Conservation (phyloP, 176 grass and related monocot species). For the Leersia perrieri region DNA sequence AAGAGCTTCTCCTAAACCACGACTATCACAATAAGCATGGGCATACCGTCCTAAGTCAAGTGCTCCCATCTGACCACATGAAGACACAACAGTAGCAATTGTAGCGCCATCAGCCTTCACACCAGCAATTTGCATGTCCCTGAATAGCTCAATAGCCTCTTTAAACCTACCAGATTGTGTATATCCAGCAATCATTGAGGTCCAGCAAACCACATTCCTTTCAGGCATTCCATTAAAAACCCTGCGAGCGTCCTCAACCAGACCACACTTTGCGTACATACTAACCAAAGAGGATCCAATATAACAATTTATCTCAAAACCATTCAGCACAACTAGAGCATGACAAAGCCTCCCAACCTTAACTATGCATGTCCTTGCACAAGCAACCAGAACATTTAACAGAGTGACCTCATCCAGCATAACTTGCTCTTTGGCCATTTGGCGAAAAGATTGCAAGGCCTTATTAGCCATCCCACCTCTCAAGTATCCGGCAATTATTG, state of each 20-base stretch:
- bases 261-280: slow-evolving; percentile 84
- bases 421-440: slow-evolving; percentile 52
- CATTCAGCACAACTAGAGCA: slow-evolving; percentile 60
- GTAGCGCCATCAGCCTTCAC: slow-evolving; percentile 67
- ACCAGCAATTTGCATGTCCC: slow-evolving; percentile 67
- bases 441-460: slow-evolving; percentile 48
- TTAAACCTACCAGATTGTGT: slow-evolving; percentile 62
- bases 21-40: slow-evolving; percentile 71
- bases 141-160: slow-evolving; percentile 70
- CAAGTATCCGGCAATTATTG: slow-evolving; percentile 69
- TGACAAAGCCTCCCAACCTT: slow-evolving; percentile 59
- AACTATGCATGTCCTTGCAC: slow-evolving; percentile 46
- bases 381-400: slow-evolving; percentile 70
- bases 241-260: slow-evolving; percentile 55
- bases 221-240: slow-evolving; percentile 66
- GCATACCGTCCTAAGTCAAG: slow-evolving; percentile 67
- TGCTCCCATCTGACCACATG: slow-evolving; percentile 74
- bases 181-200: slow-evolving; percentile 80
- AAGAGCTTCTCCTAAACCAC: slow-evolving; percentile 58
- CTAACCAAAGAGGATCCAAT: slow-evolving; percentile 73
- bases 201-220: slow-evolving; percentile 82
- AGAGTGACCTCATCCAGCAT: slow-evolving; percentile 69
- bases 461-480: slow-evolving; percentile 52
- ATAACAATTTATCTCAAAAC: slow-evolving; percentile 61
- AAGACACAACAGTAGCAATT: slow-evolving; percentile 81